Base-by-base conservation (phyloP, 116 monocot species). In the Papilionanthe hybrid region DNA sequence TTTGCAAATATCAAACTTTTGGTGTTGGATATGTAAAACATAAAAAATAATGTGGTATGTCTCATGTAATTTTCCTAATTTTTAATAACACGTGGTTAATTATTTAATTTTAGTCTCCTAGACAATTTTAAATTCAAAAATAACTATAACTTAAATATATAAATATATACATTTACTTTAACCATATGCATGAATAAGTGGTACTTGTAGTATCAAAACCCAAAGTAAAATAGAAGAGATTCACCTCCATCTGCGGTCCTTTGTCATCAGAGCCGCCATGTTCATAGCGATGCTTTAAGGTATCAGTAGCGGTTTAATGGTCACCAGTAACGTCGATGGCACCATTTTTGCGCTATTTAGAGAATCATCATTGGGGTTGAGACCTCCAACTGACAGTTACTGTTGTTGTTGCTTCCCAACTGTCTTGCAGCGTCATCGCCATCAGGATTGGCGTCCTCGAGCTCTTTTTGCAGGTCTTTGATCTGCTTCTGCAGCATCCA, bases 391-490 rank as follows among this genome's bases (percentile, higher is more conserved):
- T 82, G 76, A 10, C 53, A 44, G 57, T 78, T 77, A 75, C 47
- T 81, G 50, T 75, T 72, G 63, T 67, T 75, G 80, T 82, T 84
- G 86, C 56, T 80, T 73, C 77, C 77, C 12, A 71, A 55, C 63
- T 85, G 79, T 72, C 80, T 80, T 2, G 49, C 67, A 0, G 22
- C 77, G 0, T 79, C 91, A 8, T 80, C 86, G 18, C 71, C 71
- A 30, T 55, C 75, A 28, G 73, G 74, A 11, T 3, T 17, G 55
- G 56, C 53, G 9, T 86, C 89, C 77, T 94, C 95, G 30, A 95
- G 81, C 87, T 97, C 92, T 22, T 92, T 91, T 58, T 97, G 94
- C 11, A 97, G 88, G n/a, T 92, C 88, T 65, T 94, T 94, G 78
- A 94, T 92, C 56, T 92, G 86, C 79, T 88, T 87, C 85, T 92